Evolutionary conservation across 495 filamentous ascomycete genomes (phyloP).

Genomic region (Durotheca rogersii): DNA sequence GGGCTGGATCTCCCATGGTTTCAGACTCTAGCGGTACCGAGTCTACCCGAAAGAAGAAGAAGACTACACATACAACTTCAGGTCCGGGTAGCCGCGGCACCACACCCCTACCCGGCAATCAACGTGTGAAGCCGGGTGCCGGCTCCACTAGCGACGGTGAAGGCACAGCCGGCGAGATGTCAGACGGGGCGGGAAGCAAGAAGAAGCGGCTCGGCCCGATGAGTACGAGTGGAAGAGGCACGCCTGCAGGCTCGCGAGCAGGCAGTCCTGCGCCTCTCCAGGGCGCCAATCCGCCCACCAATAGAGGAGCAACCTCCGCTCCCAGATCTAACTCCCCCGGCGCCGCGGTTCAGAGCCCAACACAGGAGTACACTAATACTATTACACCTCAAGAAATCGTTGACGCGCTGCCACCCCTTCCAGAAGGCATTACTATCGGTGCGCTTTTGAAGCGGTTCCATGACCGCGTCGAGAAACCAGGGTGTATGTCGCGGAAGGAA

Average conservation of each 20-base stretch:
- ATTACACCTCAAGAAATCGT: constrained; percentile 64
- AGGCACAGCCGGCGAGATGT: constrained; percentile 71
- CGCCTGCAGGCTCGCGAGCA: constrained; percentile 56
- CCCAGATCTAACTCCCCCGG: constrained; percentile 41
- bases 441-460: constrained; percentile 64
- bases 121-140: constrained; percentile 56
- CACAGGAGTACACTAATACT: constrained; percentile 5
- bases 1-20: constrained; percentile 79
- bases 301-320: background rate
- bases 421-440: constrained; percentile 61
- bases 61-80: constrained; percentile 63
- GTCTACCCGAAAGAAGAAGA: constrained; percentile 82
- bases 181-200: constrained; percentile 61
- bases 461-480: constrained; percentile 53
- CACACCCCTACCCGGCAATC: constrained; percentile 46
- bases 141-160: constrained; percentile 81
- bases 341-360: constrained; percentile 36
- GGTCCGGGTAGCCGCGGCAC: constrained; percentile 24
- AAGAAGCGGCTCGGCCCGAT: constrained; percentile 68
- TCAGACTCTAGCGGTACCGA: constrained; percentile 91
- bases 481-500: constrained; percentile 42
- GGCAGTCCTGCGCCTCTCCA: constrained; percentile 47
- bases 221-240: constrained; percentile 46
- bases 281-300: constrained; percentile 1
- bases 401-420: constrained; percentile 61